Base-by-base conservation (phyloP, 371 early-diverging fungal genomes). In the Zopfochytrium polystomum region DNA sequence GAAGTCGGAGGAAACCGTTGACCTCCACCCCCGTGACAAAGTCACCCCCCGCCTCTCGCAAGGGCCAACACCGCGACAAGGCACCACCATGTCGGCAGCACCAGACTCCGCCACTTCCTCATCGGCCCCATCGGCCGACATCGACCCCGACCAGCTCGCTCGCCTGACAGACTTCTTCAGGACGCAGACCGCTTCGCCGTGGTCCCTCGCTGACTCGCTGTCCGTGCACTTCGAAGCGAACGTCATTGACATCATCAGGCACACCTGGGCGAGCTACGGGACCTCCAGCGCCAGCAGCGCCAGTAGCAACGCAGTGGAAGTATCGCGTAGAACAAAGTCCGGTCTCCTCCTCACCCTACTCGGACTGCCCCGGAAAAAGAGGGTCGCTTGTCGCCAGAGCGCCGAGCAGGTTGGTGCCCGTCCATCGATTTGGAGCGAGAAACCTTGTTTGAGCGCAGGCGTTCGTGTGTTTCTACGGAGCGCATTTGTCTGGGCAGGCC, bases 91-190 rank as follows among this genome's bases (percentile, higher is more conserved):
- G n/a, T n/a, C n/a, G n/a, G n/a, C n/a, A n/a, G n/a, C n/a, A n/a
- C n/a, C n/a, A n/a, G n/a, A n/a, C n/a, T n/a, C n/a, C n/a, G n/a
- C n/a, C n/a, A n/a, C n/a, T n/a, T n/a, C n/a, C n/a, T n/a, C n/a
- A n/a, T n/a, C n/a, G n/a, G n/a, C n/a, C n/a, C n/a, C n/a, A n/a
- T n/a, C n/a, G n/a, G n/a, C n/a, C n/a, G n/a, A n/a, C n/a, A n/a
- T n/a, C n/a, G n/a, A n/a, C n/a, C n/a, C n/a, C n/a, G n/a, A n/a
- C n/a, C n/a, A n/a, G n/a, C n/a, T n/a, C n/a, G n/a, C n/a, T n/a
- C n/a, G n/a, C n/a, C 42, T 42, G 42, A 42, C 42, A 11, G 42
- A 42, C 42, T 42, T 13, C n/a, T 42, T 42, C 42, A 42, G n/a
- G n/a, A 42, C 13, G 11, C 42, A 42, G n/a, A 42, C 42, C 11